Evolutionary conservation across 495 filamentous ascomycete genomes (phyloP).

Genomic region (Platismatia glauca): DNA sequence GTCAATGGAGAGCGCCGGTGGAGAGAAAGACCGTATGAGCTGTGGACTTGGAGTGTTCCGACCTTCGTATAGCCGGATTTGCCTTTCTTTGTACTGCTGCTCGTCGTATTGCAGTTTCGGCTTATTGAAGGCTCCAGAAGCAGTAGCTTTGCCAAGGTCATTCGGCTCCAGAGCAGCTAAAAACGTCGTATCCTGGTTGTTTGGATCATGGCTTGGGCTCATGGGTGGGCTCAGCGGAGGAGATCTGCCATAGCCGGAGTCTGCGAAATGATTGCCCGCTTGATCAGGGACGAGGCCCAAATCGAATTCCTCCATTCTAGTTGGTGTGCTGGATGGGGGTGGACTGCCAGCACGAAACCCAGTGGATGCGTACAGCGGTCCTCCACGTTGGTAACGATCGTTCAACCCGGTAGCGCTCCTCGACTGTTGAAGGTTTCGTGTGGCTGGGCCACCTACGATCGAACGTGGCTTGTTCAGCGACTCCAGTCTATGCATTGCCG

Average conservation of each 20-base stretch:
- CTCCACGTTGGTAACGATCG: conserved; percentile 47
- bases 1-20: conserved; percentile 28
- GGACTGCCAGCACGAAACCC: conserved; percentile 45
- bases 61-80: conserved; percentile 67
- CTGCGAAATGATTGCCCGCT: conserved; percentile 15
- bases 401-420: conserved; percentile 49
- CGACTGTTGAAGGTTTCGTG: conserved; percentile 27
- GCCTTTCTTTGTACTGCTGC: conserved; percentile 72
- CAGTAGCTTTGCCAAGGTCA: conserved; percentile 78
- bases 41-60: conserved; percentile 35
- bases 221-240: conserved; percentile 67
- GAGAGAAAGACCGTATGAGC: conserved; percentile 23
- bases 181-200: conserved; percentile 51
- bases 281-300: conserved; percentile 24
- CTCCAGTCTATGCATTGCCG: conserved; percentile 68
- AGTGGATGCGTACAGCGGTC: conserved; percentile 31
- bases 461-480: conserved; percentile 51
- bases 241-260: conserved; percentile 38
- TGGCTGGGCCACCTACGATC: conserved; percentile 11
- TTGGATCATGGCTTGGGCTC: conserved; percentile 36
- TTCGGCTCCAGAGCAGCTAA: conserved; percentile 57
- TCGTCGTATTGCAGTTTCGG: conserved; percentile 70
- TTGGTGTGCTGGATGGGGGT: conserved; percentile 31
- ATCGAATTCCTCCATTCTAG: conserved; percentile 26
- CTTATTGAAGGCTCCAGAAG: conserved; percentile 75